Percentiles rank a stretch among this genome's conserved stretches.
phyloP scores from a whole-genome alignment of 2,329 filamentous ascomycete species.

The Aureobasidium sp. region DNA sequence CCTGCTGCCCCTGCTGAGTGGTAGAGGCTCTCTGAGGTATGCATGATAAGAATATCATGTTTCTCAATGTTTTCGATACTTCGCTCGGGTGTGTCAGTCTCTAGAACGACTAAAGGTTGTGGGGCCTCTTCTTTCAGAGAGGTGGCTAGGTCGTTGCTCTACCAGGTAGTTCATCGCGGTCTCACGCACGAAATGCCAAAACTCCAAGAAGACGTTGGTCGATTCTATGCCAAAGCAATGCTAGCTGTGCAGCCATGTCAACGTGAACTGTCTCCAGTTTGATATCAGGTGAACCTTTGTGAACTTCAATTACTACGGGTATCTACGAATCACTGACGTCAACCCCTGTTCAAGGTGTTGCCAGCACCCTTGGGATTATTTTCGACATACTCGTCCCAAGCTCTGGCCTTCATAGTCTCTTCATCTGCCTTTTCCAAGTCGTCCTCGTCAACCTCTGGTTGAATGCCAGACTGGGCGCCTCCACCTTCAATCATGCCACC shows the following conservation, averaged over 20 bases:
- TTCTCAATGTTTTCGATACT: background rate
- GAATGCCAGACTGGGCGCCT: constrained; percentile 63
- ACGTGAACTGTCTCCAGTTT: background rate
- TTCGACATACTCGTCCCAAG: constrained; percentile 93
- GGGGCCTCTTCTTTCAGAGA: background rate
- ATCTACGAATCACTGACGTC: constrained; percentile 16
- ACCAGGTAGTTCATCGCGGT: too few species aligned
- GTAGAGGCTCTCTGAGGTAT: background rate
- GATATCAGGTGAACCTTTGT: background rate
- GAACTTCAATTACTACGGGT: background rate
- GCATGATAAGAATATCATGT: background rate
- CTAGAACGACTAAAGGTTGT: background rate
- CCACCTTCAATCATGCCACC: constrained; percentile 90
- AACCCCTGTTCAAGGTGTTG: constrained; percentile 76
- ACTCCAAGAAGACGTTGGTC: background rate
- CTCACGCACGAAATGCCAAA: background rate
- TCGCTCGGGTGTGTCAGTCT: background rate
- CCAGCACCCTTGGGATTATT: constrained; percentile 78
- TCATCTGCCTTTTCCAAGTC: constrained; percentile 78
- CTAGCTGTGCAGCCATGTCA: background rate
- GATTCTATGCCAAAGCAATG: background rate
- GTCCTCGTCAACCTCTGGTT: constrained; percentile 78
- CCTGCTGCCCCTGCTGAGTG: background rate
- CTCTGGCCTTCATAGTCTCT: constrained; percentile 86
- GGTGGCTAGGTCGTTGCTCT: background rate